Evolutionary conservation across 202 grass and related monocot species (phyloP), one percentile per base, ranked within the genome.

Genomic region (Zoysia matrella): DNA sequence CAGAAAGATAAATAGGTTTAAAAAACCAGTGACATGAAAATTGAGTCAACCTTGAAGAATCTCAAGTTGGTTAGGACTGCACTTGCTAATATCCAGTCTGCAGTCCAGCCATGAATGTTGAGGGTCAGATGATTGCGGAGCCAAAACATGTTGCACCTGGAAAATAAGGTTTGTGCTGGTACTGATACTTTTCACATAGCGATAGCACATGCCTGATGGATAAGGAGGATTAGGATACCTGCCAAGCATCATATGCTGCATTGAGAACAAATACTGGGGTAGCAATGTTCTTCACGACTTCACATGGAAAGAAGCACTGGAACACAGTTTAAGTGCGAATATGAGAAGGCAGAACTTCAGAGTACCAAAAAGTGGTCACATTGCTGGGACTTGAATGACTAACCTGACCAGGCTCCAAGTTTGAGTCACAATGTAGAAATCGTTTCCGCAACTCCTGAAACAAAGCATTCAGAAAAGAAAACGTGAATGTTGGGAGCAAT

Each of bases 241-340:
- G 90, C 92, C 88, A 95, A 58, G 86, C 79, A 81, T 95, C 92
- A 87, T 95, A 93, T 36, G 92, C 89, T 73, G 92, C 77, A 77
- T 95, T 98, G 83, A 95, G 95, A 85, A 98, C 54, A 82, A 98
- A 98, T 58, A 93, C 64, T 48, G 92, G 92, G 55, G 87, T 93
- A 3, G 50, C 74, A 55, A 93, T 88, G 67, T 76, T 82, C 82
- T 91, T 95, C 15, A 88, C 77, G 86, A 98, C 80, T 84, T 95
- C 92, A 41, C 77, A 70, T 49, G 92, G 90, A 86, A 98, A 98
- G 74, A 95, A 93, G 65, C 90, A 95, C 90, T 91, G 86, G 42
- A 62, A 75, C 8, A 74, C 47, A 82, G 7, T 78, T 9, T 18
- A 85, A 91, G 30, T 72, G 79, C 8, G 75, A 42, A 75, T 72